A percentile compares a stretch with the other conserved stretches of the same genome.
Evolutionary conservation across 75 land plant genomes (phyloP).

Genomic region (Larix kaempferi): DNA sequence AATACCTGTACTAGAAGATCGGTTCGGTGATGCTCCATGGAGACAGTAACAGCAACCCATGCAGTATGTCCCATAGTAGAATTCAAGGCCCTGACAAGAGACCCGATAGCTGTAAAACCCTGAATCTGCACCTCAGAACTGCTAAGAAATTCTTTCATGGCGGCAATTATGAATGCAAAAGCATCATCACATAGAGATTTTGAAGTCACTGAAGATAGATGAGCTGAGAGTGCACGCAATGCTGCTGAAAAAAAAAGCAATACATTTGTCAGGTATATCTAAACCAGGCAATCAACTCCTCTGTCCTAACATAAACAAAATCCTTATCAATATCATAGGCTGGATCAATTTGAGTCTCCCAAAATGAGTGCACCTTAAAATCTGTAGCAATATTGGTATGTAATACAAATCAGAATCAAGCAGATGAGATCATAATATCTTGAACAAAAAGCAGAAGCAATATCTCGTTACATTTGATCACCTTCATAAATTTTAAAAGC

Average conservation of each 20-base stretch:
- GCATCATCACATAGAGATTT: slow-evolving; percentile 24
- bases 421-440: not conserved
- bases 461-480: too few species aligned
- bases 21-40: slow-evolving; percentile 20
- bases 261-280: not conserved
- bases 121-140: slow-evolving; percentile 21
- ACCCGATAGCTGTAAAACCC: slow-evolving; percentile 17
- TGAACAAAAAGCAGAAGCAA: not conserved
- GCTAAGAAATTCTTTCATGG: slow-evolving; percentile 16
- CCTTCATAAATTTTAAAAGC: not conserved
- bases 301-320: not conserved
- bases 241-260: slow-evolving; percentile 12
- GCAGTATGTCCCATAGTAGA: slow-evolving; percentile 19
- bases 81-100: slow-evolving; percentile 10
- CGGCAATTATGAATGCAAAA: slow-evolving; percentile 19
- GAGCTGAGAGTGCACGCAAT: slow-evolving; percentile 20
- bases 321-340: not conserved
- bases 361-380: not conserved
- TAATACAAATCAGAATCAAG: not conserved
- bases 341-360: not conserved
- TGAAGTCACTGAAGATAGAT: slow-evolving; percentile 20
- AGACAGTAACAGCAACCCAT: slow-evolving; percentile 17
- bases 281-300: not conserved
- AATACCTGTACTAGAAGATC: slow-evolving; percentile 23
- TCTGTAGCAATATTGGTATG: not conserved